These are phyloP conservation scores for Meira nashicola DNA, from an alignment of 1,284 basidiomycete species.

Conservation along the genomic window DNA sequence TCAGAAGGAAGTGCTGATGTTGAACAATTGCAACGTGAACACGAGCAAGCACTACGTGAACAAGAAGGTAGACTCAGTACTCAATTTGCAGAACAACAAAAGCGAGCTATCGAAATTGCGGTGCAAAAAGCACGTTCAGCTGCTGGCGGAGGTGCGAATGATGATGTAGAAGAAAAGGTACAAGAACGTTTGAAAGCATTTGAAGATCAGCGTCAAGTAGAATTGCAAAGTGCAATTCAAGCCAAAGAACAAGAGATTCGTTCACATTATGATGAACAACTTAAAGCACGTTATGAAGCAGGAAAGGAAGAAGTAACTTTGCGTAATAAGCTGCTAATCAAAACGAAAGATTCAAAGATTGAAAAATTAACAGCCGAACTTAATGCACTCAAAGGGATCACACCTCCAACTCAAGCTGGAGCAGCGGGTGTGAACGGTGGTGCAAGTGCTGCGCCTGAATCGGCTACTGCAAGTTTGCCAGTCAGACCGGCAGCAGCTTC, in stretches of 20 bases:
- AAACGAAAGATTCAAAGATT: slow-evolving; percentile 49
- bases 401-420: background rate
- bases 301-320: slow-evolving; percentile 51
- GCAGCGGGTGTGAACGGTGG: background rate
- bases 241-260: slow-evolving; percentile 43
- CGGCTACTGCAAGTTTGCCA: background rate
- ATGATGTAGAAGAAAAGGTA: slow-evolving; percentile 25
- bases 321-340: slow-evolving; percentile 47
- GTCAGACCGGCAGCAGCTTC: background rate
- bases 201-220: slow-evolving; percentile 28
- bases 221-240: slow-evolving; percentile 33
- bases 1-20: slow-evolving; percentile 11
- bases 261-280: slow-evolving; percentile 33
- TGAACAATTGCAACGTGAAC: slow-evolving; percentile 23
- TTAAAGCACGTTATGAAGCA: slow-evolving; percentile 37
- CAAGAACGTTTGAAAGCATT: slow-evolving; percentile 26
- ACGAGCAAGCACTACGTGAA: slow-evolving; percentile 24
- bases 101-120: slow-evolving; percentile 18
- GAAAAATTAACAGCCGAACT: slow-evolving; percentile 44
- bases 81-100: slow-evolving; percentile 22
- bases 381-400: slow-evolving; percentile 37
- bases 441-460: background rate
- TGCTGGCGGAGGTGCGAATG: slow-evolving; percentile 6
- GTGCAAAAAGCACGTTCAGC: slow-evolving; percentile 15
- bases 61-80: slow-evolving; percentile 22